phyloP scores from a whole-genome alignment of 2,329 filamentous ascomycete genomes.

The Fusarium piperis region DNA sequence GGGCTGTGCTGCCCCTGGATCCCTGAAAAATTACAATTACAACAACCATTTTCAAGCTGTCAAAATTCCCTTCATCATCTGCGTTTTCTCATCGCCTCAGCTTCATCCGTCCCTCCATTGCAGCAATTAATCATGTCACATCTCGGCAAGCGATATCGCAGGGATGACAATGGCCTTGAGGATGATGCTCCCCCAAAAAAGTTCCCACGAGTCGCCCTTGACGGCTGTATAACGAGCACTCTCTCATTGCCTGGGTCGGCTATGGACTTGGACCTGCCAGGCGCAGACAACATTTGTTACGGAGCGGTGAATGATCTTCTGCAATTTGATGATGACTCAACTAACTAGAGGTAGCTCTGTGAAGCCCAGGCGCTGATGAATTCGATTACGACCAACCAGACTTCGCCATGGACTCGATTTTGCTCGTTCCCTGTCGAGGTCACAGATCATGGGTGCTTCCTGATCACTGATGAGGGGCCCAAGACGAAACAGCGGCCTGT shows the following conservation, averaged over 20 bases:
- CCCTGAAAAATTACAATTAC: too few relatives aligned
- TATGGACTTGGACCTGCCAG: background rate
- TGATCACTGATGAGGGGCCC: fast-evolving
- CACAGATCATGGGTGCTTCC: fast-evolving
- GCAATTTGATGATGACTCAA: too few relatives aligned
- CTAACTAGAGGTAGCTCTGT: background rate
- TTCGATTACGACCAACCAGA: fast-evolving
- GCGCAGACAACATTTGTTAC: background rate
- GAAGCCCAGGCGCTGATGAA: background rate
- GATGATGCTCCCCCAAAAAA: background rate
- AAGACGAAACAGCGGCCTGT: background rate
- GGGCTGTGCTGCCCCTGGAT: background rate
- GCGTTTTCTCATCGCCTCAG: background rate
- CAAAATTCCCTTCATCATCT: background rate
- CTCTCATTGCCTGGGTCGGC: fast-evolving
- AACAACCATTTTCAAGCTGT: background rate
- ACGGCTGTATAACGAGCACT: fast-evolving
- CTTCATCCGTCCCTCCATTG: background rate
- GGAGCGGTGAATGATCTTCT: background rate
- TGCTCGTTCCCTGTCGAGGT: background rate
- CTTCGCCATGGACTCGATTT: background rate
- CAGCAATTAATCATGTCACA: background rate
- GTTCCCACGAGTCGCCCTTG: background rate
- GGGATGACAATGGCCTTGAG: fast-evolving
- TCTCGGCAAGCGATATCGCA: background rate